These are phyloP conservation scores for Pythium pectinolyticum DNA, from an alignment of 352 stramenopile genomes.

Conservation along the genomic window DNA sequence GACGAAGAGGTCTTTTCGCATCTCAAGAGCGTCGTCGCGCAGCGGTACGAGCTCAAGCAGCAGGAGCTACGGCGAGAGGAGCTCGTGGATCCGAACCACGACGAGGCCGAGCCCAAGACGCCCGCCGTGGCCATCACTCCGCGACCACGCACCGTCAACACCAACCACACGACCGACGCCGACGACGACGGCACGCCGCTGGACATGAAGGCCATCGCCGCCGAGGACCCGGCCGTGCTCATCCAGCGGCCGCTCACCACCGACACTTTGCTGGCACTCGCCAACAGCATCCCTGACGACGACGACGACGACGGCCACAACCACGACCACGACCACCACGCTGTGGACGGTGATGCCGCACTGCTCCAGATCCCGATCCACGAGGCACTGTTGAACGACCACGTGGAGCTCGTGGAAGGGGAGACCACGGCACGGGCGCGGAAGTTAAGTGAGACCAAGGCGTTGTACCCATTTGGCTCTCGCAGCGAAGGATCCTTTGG, in stretches of 20 bases:
- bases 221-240: neutral
- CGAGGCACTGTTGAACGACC: no score
- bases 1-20: constrained; percentile 28
- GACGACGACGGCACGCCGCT: constrained; percentile 1
- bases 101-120: neutral
- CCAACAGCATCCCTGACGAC: constrained; percentile 14
- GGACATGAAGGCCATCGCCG: neutral
- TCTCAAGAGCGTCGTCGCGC: constrained; percentile 23
- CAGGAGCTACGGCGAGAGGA: neutral
- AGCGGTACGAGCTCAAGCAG: constrained; percentile 16
- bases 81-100: neutral
- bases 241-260: constrained; percentile 16
- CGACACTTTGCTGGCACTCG: constrained; percentile 15
- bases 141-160: no score
- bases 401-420: no score
- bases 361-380: no score
- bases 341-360: no score
- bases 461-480: neutral
- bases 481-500: constrained; percentile 16
- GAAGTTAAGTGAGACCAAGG: neutral
- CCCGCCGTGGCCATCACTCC: no score
- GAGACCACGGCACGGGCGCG: neutral
- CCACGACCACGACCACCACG: neutral
- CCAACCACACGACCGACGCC: neutral
- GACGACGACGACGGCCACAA: neutral